Base-by-base conservation (phyloP, 306 rosid genomes). In the Hippophae tibetana region DNA sequence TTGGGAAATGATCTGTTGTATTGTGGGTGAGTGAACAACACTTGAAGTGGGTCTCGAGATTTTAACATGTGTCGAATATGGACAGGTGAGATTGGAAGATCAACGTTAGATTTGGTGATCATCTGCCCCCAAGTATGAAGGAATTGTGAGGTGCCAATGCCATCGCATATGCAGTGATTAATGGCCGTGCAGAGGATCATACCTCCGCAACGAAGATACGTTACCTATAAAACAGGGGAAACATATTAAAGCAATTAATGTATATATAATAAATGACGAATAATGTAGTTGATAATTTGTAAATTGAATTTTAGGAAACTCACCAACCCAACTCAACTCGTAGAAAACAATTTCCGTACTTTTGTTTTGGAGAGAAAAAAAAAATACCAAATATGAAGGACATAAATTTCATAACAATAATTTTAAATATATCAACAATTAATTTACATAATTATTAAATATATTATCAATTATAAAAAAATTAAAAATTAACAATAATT, bases 101-200 rank as follows among this genome's bases (percentile, higher is more conserved):
- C 43, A 3, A 48, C 23, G 49, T 67, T 52, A 3, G 76, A 71
- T 0, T 62, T 63, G 7, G 57, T 27, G 9, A 82, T 74, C 0
- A 72, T 5, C 44, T 86, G 85, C 72, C 94, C 95, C 97, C 97
- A 90, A 0, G 87, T 78, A 9, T 80, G 82, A 18, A 90, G 57
- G 42, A 90, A 90, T 57, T 90, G 93, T 6, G 97, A 80, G 2
- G 95, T 82, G 13, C 97, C 97, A 0, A 81, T 71, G 31, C 95
- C 97, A 58, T 89, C 97, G 47, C 95, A 82, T 8, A 86, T 18
- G 47, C 90, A 78, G 75, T 89, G 97, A 64, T 79, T 84, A 76
- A 89, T 82, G 13, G 94, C 88, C 26, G 94, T 82, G 79, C 94
- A 86, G 8, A 89, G 44, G 41, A 84, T 78, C 95, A 86, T 86